Evolutionary conservation across 2,329 filamentous ascomycete genomes (phyloP), one percentile per base, ranked within the genome.

Genomic region (Penicillium sp.): DNA sequence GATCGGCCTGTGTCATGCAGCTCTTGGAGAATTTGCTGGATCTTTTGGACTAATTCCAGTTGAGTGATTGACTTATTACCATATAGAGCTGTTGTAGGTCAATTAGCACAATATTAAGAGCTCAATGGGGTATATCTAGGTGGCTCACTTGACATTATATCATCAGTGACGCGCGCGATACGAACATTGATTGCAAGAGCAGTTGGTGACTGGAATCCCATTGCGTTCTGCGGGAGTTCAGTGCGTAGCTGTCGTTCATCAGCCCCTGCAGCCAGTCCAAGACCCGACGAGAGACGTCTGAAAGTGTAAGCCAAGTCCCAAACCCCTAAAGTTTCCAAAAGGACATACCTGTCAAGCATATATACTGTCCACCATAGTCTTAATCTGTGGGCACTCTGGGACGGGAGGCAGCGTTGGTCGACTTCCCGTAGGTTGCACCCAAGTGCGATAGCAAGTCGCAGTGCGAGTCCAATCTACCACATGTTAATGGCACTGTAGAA

Each of bases 341-440:
- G 3, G 6, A 7, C 45, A 15, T 59, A 65, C 64, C 64, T 51
- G 21, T 65, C 64, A 7, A 66, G 53, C 64, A 66, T 66, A 19
- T 66, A 66, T 6, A 66, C 61, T 7, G 63, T 65, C 64, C 63
- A 66, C 63, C 63, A 66, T 13, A 66, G 51, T n/a, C 64, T 52
- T 27, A 65, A 44, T 29, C 63, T 47, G 39, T 65, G 64, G 23
- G 63, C 60, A 41, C 54, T 55, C 29, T 66, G 54, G 10, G 64
- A 65, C 1, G 64, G 64, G 21, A 65, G 57, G 16, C 63, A 64
- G 9, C 27, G 33, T 50, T 66, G 63, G 16, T 65, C 56, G 25
- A 36, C 38, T 48, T 61, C 59, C 2, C 53, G 57, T 11, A 61
- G 6, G 29, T 63, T 58, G 44, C 60, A 65, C 1, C 61, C 58